Percentiles rank a stretch among this genome's conserved stretches.
Evolutionary conservation across 441 rosid genomes (phyloP).

Genomic region (Mallotus repandus): DNA sequence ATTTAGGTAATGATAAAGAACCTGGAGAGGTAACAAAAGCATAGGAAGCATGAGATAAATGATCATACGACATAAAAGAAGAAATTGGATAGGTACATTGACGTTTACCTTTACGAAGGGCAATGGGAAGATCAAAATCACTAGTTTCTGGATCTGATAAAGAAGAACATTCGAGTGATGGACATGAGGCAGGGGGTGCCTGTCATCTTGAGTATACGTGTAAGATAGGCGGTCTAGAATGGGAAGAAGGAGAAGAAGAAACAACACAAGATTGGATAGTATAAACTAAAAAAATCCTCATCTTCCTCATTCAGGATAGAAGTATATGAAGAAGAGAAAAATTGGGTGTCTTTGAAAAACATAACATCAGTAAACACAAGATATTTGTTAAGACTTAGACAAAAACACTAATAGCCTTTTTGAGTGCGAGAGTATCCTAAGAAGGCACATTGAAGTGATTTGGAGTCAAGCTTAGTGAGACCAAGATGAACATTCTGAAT

Average conservation of each 20-base stretch:
- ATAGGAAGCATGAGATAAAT: too few relatives aligned
- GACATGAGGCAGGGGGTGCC: neutral
- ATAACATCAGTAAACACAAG: too few relatives aligned
- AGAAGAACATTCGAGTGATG: neutral
- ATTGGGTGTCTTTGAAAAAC: neutral
- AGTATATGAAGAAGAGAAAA: neutral
- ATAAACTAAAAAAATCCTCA: neutral
- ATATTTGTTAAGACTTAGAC: too few relatives aligned
- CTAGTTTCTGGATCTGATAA: too few relatives aligned
- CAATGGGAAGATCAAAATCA: too few relatives aligned
- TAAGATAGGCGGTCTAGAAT: neutral
- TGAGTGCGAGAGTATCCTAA: too few relatives aligned
- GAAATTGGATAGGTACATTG: too few relatives aligned
- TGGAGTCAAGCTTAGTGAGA: neutral
- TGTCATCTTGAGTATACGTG: neutral
- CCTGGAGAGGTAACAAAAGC: too few relatives aligned
- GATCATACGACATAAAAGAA: too few relatives aligned
- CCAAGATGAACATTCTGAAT: neutral
- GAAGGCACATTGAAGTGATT: neutral
- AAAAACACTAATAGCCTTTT: too few relatives aligned
- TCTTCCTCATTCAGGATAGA: neutral
- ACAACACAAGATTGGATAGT: neutral
- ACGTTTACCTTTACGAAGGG: too few relatives aligned
- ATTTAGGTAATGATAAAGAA: neutral
- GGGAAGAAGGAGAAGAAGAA: neutral